Base-by-base conservation (phyloP, 2,329 filamentous ascomycete species). In the Pezicula carpinea region DNA sequence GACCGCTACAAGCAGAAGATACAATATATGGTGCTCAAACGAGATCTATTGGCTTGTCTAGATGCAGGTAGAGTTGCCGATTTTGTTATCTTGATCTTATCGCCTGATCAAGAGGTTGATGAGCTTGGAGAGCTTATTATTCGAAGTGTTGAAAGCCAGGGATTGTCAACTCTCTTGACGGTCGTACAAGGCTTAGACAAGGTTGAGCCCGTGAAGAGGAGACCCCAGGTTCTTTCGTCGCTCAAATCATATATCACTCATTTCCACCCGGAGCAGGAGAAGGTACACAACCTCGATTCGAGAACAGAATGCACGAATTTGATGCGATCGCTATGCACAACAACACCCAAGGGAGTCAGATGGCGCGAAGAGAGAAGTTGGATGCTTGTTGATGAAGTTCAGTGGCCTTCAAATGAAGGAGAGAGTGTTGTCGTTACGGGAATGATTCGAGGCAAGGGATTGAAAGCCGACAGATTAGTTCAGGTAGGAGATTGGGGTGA, bases 351-450 rank as follows among this genome's bases (percentile, higher is more conserved):
- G 70, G 93, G 93, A 1, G 80, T 99, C n/a, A 75, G 85, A 53
- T 99, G 93, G 93, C 82, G 93, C 58, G 93, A 99, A 44, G 89
- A 96, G 55, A 80, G 93, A 57, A 95, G 90, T 59, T 99, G 93
- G 88, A 89, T 99, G 85, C 71, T 96, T 48, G 81, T 92, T 4
- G 93, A 99, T 55, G 79, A 91, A 22, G 74, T 96, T 44, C 70
- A 79, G 56, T 95, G 90, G 76, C 76, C 80, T 10, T 74, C 79
- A 22, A 73, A 69, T 4, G 75, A 75, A 10, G 72, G 75, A 1
- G 75, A 79, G n/a, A 72, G 82, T 35, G 86, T 89, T 7, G 71
- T 91, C 6, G 64, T 99, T 35, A 95, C 89, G 0, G 93, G 93
- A 56, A 80, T 93, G 3, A 82, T 97, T 22, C 79, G 93, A 61